Evolutionary conservation across 371 early-diverging fungal species (phyloP).

Genomic region (Syncephalastrum sp.): DNA sequence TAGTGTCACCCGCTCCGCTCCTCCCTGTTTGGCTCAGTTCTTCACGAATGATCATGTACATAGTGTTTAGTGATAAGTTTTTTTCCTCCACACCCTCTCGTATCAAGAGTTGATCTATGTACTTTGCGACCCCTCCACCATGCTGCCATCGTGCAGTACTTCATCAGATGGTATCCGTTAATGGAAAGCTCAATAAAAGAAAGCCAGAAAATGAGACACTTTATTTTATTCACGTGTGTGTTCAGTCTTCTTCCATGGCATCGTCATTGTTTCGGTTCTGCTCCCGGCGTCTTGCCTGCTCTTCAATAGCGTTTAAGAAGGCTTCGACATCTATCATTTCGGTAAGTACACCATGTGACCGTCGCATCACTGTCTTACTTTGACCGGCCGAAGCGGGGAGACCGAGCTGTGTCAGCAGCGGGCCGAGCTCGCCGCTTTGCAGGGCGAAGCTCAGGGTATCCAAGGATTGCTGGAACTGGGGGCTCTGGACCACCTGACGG

Average conservation of each 20-base stretch:
- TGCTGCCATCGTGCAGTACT: too few species aligned
- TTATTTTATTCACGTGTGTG: background rate
- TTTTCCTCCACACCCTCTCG: too few species aligned
- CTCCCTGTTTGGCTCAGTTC: too few species aligned
- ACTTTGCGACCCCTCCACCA: too few species aligned
- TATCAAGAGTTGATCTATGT: too few species aligned
- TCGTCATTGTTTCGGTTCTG: conserved; percentile 21
- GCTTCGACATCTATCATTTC: conserved; percentile 57
- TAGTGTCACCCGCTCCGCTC: too few species aligned
- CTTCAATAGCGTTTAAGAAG: conserved; percentile 63
- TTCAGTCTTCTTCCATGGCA: conserved; percentile 40
- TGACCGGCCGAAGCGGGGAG: conserved; percentile 33
- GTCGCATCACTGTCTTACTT: background rate
- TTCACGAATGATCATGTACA: too few species aligned
- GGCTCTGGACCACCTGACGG: conserved; percentile 59
- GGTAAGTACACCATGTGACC: background rate
- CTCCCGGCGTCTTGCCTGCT: conserved; percentile 52
- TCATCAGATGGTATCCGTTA: too few species aligned
- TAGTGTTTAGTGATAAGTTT: too few species aligned
- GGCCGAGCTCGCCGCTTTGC: conserved; percentile 68
- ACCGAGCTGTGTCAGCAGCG: conserved; percentile 64
- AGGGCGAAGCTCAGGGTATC: conserved; percentile 63
- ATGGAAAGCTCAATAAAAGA: background rate
- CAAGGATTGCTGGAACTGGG: conserved; percentile 73
- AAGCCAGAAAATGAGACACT: background rate